Evolutionary conservation across 2,329 filamentous ascomycete species (phyloP), one percentile per base, ranked within the genome.

Genomic region (Aspergillus neoniger): DNA sequence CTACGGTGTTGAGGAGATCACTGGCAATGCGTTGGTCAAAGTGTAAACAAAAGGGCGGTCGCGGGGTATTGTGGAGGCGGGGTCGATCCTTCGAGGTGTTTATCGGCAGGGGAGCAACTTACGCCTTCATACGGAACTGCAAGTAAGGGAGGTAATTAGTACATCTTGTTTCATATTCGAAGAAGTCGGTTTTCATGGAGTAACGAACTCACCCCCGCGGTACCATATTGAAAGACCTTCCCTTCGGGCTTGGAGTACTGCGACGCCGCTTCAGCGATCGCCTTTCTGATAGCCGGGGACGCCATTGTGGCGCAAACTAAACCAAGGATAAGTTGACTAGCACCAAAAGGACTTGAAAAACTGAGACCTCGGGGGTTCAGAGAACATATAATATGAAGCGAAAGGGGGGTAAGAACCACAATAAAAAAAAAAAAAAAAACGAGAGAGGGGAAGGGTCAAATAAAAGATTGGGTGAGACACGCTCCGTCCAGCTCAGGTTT

Each of bases 1-100:
- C 87, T 65, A 99, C 92, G 38, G 92, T 95, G 74, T 96, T 91
- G 70, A 98, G 89, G 59, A 96, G 85, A 70, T 92, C 89, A 61
- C 85, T 87, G 70, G 63, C 58, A 55, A 63, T 43, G 51, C 57
- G 61, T 61, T 36, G 66, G 75, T 72, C 75, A 80, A 69, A 66
- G 62, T 65, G 63, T 72, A 66, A 74, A 72, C 71, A 69, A 65
- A 63, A 60, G 58, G 66, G 62, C 63, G 64, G 71, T 70, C 69
- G 70, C 67, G 71, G 71, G 69, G 69, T 66, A 67, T 54, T 64
- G 65, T 69, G 69, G 67, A 70, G 66, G 68, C 66, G 67, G 68
- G 68, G 67, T 70, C 60, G 59, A 65, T 67, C 59, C 63, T 63
- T 64, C 52, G 52, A 51, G 66, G 67, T 61, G 63, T 36, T 43